Percentiles rank a stretch among this genome's conserved stretches.
Conservation (phyloP, 768 basidiomycete species). For the Tylopilus felleus region DNA sequence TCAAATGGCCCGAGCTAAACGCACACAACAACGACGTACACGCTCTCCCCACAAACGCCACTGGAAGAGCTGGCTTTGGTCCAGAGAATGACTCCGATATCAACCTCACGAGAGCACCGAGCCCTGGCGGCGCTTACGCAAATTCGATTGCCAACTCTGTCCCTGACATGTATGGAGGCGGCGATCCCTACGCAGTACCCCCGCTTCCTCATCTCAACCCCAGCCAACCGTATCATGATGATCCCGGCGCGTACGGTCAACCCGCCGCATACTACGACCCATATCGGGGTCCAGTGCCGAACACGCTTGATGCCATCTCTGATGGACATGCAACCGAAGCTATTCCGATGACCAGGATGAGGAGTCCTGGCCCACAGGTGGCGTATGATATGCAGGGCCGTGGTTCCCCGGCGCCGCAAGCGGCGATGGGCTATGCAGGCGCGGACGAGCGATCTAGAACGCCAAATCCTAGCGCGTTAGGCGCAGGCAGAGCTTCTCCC, state of each 20-base stretch:
- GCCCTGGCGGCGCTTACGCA: slow-evolving; percentile 44
- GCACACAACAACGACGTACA: slow-evolving; percentile 55
- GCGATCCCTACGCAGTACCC: slow-evolving; percentile 79
- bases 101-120: slow-evolving; percentile 52
- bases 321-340: slow-evolving; percentile 46
- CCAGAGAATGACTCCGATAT: slow-evolving; percentile 58
- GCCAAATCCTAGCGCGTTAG: slow-evolving; percentile 26
- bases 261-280: slow-evolving; percentile 67
- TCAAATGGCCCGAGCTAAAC: slow-evolving; percentile 90
- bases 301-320: slow-evolving; percentile 46
- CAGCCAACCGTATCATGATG: slow-evolving; percentile 71
- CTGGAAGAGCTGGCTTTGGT: slow-evolving; percentile 66
- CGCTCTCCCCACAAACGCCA: slow-evolving; percentile 64
- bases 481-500: slow-evolving; percentile 40
- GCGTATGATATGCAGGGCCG: slow-evolving; percentile 37
- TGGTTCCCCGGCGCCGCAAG: slow-evolving; percentile 42
- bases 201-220: slow-evolving; percentile 81
- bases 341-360: slow-evolving; percentile 63
- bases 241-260: slow-evolving; percentile 46
- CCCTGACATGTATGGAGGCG: slow-evolving; percentile 36
- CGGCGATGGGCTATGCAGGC: slow-evolving; percentile 35
- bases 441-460: slow-evolving; percentile 29
- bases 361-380: slow-evolving; percentile 41
- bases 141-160: slow-evolving; percentile 42
- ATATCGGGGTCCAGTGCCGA: slow-evolving; percentile 72